Percentiles rank a stretch among this genome's conserved stretches.
phyloP scores from a whole-genome alignment of 2,329 filamentous ascomycete species.

The Penicillium rolfsii region DNA sequence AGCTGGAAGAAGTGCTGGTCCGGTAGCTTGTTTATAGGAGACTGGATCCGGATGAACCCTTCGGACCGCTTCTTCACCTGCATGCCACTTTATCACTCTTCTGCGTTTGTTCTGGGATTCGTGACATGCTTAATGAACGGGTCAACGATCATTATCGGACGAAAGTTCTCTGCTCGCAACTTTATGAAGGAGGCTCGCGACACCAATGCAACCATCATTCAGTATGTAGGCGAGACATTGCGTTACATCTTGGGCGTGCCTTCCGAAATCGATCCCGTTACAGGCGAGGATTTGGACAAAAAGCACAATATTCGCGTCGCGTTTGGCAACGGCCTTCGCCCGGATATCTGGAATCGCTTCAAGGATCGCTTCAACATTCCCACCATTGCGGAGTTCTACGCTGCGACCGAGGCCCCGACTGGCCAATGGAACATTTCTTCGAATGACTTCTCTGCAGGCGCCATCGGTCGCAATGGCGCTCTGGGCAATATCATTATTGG shows the following conservation, averaged over 20 bases:
- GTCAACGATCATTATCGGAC: constrained; percentile 70
- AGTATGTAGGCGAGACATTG: constrained; percentile 87
- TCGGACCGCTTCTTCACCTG: constrained; percentile 77
- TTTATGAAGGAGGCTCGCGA: constrained; percentile 79
- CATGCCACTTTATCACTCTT: constrained; percentile 89
- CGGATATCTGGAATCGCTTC: constrained; percentile 83
- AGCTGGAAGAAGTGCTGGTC: constrained; percentile 69
- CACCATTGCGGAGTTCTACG: constrained; percentile 78
- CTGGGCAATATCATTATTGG: constrained; percentile 62
- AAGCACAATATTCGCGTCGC: constrained; percentile 73
- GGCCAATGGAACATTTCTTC: constrained; percentile 73
- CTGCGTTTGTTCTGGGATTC: constrained; percentile 72
- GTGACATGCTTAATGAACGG: constrained; percentile 62
- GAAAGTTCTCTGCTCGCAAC: constrained; percentile 74
- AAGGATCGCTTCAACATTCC: constrained; percentile 78
- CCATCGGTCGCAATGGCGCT: constrained; percentile 73
- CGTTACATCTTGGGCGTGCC: constrained; percentile 75
- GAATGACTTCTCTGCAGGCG: constrained; percentile 74
- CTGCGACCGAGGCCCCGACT: constrained; percentile 71
- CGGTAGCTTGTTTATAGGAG: constrained; percentile 56
- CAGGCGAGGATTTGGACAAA: constrained; percentile 70
- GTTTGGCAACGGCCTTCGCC: constrained; percentile 82
- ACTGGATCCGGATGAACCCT: constrained; percentile 61
- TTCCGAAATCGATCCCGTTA: constrained; percentile 63
- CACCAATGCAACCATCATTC: constrained; percentile 72